Percentiles rank a stretch among this genome's conserved stretches.
Conservation (phyloP, 2,329 filamentous ascomycete species). For the Trichoderma pleuroti region DNA sequence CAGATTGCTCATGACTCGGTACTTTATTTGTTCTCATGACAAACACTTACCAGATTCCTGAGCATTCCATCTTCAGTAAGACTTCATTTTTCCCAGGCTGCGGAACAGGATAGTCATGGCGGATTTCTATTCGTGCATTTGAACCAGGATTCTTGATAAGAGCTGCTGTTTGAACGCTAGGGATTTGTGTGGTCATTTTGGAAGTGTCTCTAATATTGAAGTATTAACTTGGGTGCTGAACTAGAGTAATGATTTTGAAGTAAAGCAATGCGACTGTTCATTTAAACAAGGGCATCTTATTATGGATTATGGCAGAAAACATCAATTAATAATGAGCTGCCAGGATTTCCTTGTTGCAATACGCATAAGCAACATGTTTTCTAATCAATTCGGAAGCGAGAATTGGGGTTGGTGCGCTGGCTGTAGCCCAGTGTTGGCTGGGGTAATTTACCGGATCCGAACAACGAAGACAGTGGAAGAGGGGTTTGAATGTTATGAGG, state of each 20-base stretch:
- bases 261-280: neutral
- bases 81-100: neutral
- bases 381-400: neutral
- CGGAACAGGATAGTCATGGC: neutral
- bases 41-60: neutral
- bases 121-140: neutral
- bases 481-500: neutral
- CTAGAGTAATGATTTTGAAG: neutral
- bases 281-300: neutral
- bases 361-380: neutral
- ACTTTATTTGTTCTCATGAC: neutral
- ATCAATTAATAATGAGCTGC: neutral
- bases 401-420: neutral
- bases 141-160: conserved; percentile 1
- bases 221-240: neutral
- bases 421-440: neutral
- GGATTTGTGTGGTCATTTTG: neutral
- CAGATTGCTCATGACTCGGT: no score
- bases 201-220: neutral
- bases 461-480: neutral
- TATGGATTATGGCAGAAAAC: neutral
- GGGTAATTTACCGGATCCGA: neutral
- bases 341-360: neutral
- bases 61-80: conserved; percentile 9
- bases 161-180: neutral